Evolutionary conservation across 208 protist species (phyloP), one percentile per base, ranked within the genome.

Genomic region (Leishmania aethiopica): DNA sequence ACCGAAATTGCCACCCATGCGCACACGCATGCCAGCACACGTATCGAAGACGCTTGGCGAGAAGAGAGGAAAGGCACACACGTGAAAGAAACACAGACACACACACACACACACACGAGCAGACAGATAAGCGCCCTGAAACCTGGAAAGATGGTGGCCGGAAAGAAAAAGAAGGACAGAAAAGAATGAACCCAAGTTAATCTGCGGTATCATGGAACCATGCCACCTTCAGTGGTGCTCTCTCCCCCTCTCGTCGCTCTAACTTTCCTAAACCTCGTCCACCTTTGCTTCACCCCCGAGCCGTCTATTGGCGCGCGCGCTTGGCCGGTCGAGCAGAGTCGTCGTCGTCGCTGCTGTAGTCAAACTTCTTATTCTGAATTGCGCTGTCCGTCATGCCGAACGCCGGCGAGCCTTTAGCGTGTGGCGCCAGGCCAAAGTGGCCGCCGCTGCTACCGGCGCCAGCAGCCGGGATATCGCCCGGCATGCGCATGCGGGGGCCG

Each of bases 281-380:
- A 35, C 69, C 28, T 25, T 47, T 47, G 19, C 45, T 10, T 73
- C 40, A 7, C 22, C 3, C 69, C n/a, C 13, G 42, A 15, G 6
- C 25, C 37, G 42, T 62, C 28, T 81, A 73, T 13, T 82, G 78
- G 64, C 83, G 88, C 1, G 79, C 76, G 6, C 79, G 82, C 85
- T 93, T 93, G 10, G 79, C 51, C 19, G 93, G 86, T 19, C 57
- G 82, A 37, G 79, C 77, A n/a, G 77, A 60, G 49, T 89, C 81
- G 53, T 90, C 88, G 7, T 95, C 91, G 75, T 94, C 90, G 80
- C 89, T 88, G 81, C 90, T 94, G 79, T 91, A 85, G 45, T 92
- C 93, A 77, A 94, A 95, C 47, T 81, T 84, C 77, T 90, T 96
- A 79, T 91, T 89, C 69, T 87, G 80, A 47, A 88, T 92, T 75